Conservation (phyloP, 1,139 yeast genomes). For the Zhuliangozyma parablackwelliae region DNA sequence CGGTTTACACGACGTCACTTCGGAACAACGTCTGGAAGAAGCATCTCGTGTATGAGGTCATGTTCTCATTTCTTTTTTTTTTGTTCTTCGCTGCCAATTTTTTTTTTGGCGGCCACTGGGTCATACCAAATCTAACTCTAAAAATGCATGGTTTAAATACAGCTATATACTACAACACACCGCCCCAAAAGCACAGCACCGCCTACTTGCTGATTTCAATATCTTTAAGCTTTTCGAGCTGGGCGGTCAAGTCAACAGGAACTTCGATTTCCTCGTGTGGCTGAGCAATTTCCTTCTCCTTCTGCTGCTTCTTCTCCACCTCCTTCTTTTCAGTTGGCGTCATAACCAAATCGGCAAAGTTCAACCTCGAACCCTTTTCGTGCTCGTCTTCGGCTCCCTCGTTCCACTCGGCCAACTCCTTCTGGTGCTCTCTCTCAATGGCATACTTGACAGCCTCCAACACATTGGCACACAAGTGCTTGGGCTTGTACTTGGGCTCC, state of each 20-base stretch:
- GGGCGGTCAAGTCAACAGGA: constrained; percentile 36
- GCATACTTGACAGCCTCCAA: constrained; percentile 80
- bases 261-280: constrained; percentile 39
- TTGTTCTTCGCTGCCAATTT: too few relatives aligned
- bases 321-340: constrained; percentile 34
- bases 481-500: constrained; percentile 72
- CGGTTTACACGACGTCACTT: too few relatives aligned
- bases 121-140: too few relatives aligned
- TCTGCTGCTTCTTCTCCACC: constrained; percentile 3
- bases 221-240: constrained; percentile 37
- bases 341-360: constrained; percentile 47
- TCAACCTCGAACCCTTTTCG: constrained; percentile 33
- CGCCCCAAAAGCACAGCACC: too few relatives aligned
- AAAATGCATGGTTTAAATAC: too few relatives aligned
- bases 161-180: too few relatives aligned
- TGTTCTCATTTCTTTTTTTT: too few relatives aligned
- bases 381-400: constrained; percentile 37
- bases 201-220: constrained; percentile 19
- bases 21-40: too few relatives aligned
- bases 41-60: too few relatives aligned
- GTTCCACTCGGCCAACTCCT: constrained; percentile 72
- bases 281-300: constrained; percentile 14
- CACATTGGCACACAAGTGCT: constrained; percentile 66
- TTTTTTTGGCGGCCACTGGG: too few relatives aligned
- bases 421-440: constrained; percentile 70